A percentile compares a stretch with the other conserved stretches of the same genome.
These are phyloP conservation scores for Populus hybrid DNA, from an alignment of 441 rosid genomes.

Conservation along the genomic window DNA sequence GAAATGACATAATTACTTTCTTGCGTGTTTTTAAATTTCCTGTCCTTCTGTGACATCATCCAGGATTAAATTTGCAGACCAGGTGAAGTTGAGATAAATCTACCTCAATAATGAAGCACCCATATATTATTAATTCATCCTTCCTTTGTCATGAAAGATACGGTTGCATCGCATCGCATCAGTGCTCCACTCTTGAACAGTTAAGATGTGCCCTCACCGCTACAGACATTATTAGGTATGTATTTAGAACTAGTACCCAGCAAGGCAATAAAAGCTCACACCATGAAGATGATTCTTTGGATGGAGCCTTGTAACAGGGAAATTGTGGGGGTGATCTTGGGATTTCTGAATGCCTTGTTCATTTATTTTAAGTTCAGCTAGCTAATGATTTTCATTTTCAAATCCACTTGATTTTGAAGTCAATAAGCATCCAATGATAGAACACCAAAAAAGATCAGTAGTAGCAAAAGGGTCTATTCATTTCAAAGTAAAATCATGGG, in stretches of 20 bases:
- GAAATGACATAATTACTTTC: not conserved
- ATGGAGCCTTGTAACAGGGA: not conserved
- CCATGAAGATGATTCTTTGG: not conserved
- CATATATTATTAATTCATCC: not conserved
- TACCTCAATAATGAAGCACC: not conserved
- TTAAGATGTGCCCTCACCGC: not conserved
- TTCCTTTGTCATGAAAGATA: not conserved
- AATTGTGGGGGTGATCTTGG: not conserved
- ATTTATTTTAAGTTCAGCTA: not conserved
- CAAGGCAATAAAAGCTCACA: not conserved
- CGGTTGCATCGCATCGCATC: not conserved
- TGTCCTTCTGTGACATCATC: not conserved
- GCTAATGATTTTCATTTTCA: conserved; percentile 4
- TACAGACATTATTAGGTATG: not conserved
- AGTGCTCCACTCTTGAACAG: not conserved
- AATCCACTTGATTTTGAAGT: conserved; percentile 1
- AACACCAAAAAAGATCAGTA: not conserved
- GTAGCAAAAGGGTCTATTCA: not conserved
- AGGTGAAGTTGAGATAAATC: not conserved
- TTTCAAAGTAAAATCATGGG: conserved; percentile 8
- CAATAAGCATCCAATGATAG: not conserved
- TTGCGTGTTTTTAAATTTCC: not conserved
- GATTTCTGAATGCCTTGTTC: not conserved
- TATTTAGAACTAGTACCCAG: not conserved
- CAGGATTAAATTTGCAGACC: not conserved